A percentile compares a stretch with the other conserved stretches of the same genome.
Evolutionary conservation across 345 rosid species (phyloP).

Genomic region (Lepidium sativum): DNA sequence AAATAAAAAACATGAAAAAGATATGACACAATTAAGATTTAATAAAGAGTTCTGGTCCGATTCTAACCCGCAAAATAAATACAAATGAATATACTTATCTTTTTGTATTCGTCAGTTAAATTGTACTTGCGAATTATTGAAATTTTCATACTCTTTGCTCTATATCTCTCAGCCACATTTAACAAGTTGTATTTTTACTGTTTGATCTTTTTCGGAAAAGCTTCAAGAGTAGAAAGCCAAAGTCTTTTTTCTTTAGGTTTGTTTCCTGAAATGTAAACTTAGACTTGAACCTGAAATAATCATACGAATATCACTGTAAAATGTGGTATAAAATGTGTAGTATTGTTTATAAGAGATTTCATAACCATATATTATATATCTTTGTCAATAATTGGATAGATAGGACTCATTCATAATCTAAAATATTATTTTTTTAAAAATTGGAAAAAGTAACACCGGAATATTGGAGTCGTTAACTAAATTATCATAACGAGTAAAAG

Average conservation of each 20-base stretch:
- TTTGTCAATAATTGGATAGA: no score
- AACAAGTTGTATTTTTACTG: not conserved
- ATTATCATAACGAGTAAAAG: no score
- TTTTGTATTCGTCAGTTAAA: not conserved
- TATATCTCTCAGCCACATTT: not conserved
- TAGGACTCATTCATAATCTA: no score
- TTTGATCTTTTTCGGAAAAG: not conserved
- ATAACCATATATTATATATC: no score
- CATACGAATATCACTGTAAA: not conserved
- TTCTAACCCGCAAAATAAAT: not conserved
- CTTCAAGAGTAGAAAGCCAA: not conserved
- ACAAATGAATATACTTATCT: not conserved
- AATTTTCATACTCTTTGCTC: not conserved
- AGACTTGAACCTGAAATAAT: not conserved
- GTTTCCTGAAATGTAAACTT: not conserved
- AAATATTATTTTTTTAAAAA: no score
- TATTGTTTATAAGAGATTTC: no score
- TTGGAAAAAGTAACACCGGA: no score
- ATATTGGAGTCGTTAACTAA: no score
- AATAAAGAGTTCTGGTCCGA: not conserved
- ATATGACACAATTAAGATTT: not conserved
- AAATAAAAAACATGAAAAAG: not conserved
- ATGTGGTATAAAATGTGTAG: no score
- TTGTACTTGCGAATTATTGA: not conserved
- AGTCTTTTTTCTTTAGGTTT: not conserved